Evolutionary conservation across 2,329 filamentous ascomycete species (phyloP), one percentile per base, ranked within the genome.

Genomic region (Clarireedia homoeocarpa): DNA sequence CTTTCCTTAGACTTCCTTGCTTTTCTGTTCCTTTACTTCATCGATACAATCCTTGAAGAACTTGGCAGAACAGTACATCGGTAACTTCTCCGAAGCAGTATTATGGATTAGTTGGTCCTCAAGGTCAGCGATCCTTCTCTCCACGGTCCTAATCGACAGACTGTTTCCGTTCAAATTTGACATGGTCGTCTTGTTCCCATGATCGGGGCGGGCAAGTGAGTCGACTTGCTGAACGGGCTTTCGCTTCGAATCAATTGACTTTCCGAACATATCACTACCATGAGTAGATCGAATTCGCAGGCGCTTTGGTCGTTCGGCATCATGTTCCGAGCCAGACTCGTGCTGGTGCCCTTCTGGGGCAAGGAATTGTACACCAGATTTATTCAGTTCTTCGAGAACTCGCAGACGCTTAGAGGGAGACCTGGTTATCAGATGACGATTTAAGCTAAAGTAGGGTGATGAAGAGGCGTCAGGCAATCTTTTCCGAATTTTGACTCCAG

Each of bases 391-490:
- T n/a, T 60, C 59, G 12, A 68, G 57, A 15, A 66, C 59, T 9
- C 42, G 53, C 17, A 47, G 56, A 46, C 65, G 58, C 30, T 61
- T 61, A 6, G 63, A 61, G 6, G 56, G 48, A n/a, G 42, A 24
- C 40, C 53, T 62, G 14, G 38, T 51, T 26, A 58, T 34, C 15
- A 67, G 51, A 48, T 67, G 62, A 2, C 58, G 61, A 38, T 67
- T 63, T 12, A 69, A 58, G 7, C 58, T 58, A 40, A 69, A 67
- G 47, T 68, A 69, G 14, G 65, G 59, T 7, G 63, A 67, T 6
- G 56, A 45, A 1, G 65, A 62, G 6, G 55, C 57, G 45, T 68
- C 66, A 27, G 62, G 65, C 7, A 67, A 17, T 27, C 59, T 65
- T 48, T 53, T 61, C 34, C 53, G 58, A 49, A 24, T 45, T 23